Base-by-base conservation (phyloP, 495 filamentous ascomycete species). In the Penicillium goetzii region DNA sequence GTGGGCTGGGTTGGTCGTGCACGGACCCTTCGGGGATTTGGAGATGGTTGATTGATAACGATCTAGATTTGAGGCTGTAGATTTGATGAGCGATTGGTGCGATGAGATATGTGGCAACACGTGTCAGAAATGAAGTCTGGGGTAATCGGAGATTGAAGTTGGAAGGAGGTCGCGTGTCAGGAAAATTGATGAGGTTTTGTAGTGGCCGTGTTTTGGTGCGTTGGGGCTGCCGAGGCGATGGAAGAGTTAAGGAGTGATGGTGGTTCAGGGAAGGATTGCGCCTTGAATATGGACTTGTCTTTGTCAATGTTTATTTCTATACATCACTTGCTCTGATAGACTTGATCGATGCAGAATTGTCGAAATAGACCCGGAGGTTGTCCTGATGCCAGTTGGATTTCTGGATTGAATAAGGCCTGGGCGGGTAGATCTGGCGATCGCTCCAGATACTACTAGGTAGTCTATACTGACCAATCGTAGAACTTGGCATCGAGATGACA, bases 21-120 rank as follows among this genome's bases (percentile, higher is more conserved):
- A 51, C 47, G 47, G 47, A 25, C 47, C 47, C 12, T 25, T 47
- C 14, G 43, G 43, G 32, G 52, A 55, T 19, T 26, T 50, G 47
- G 47, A 30, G 47, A 30, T 30, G 41, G 19, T 40, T 47, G 15
- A 12, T n/a, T 43, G 17, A 12, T 17, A n/a, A n/a, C 8, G n/a
- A 15, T 19, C n/a, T 32, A 21, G n/a, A 9, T 43, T 10, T 19
- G n/a, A 21, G n/a, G 19, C 4, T 21, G n/a, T 11, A 4, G 41
- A 21, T n/a, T 5, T 43, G 17, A n/a, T 3, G 17, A 7, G 17
- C 2, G 40, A 43, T 43, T 7, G 17, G 40, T 17, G 17, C 7
- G 40, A 17, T 43, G 40, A 19, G 36, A 2, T 12, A n/a, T 41
- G 38, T 41, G 33, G 10, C 11, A 9, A 34, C 4, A 11, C 12